Evolutionary conservation across 1,139 yeast species (phyloP).

Genomic region (Hyphopichia wangnamkhiaoensis): DNA sequence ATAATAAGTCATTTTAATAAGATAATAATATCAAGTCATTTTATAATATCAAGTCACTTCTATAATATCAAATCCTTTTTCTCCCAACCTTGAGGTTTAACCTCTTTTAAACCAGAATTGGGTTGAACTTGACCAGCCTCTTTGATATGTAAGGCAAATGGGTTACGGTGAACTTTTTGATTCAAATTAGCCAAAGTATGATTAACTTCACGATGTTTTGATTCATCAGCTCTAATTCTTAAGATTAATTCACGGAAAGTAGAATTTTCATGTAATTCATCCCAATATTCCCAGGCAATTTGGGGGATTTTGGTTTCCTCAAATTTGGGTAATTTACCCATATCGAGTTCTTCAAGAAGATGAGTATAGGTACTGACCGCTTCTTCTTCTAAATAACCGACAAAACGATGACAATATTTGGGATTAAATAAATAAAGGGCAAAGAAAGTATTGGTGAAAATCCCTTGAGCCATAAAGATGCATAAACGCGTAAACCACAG

Average conservation of each 20-base stretch:
- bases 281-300: constrained; percentile 67
- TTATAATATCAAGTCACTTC: too few relatives aligned
- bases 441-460: constrained; percentile 68
- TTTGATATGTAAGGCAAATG: constrained; percentile 56
- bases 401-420: constrained; percentile 70
- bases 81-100: constrained; percentile 64
- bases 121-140: constrained; percentile 54
- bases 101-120: constrained; percentile 46
- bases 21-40: too few relatives aligned
- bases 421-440: constrained; percentile 61
- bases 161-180: constrained; percentile 59
- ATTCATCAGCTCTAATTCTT: constrained; percentile 64
- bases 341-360: constrained; percentile 54
- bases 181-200: constrained; percentile 72
- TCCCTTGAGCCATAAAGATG: constrained; percentile 69
- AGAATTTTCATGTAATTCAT: constrained; percentile 48
- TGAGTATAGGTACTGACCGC: constrained; percentile 74
- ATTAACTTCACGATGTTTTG: constrained; percentile 76
- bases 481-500: constrained; percentile 57
- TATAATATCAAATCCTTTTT: constrained; percentile 42
- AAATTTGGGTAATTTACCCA: constrained; percentile 55
- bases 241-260: constrained; percentile 61
- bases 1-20: too few relatives aligned
- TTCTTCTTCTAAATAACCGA: constrained; percentile 78
- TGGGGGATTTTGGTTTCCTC: constrained; percentile 48